These are phyloP conservation scores for Dioszegia crocea DNA, from an alignment of 768 basidiomycete genomes.

Conservation along the genomic window DNA sequence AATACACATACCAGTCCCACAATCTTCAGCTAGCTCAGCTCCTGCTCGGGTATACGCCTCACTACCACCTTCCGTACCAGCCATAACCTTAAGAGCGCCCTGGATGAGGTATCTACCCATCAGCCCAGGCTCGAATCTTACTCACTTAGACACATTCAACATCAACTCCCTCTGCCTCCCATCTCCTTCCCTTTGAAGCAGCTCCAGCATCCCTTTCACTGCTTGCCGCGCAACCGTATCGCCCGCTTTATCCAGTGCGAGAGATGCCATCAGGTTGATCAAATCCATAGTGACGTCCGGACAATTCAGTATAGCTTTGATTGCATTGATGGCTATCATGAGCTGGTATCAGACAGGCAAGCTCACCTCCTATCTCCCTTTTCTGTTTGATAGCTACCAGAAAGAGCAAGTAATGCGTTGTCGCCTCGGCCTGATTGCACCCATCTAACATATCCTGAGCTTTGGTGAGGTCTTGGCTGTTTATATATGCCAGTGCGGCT, in stretches of 20 bases:
- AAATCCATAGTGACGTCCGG: not conserved
- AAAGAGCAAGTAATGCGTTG: constrained; percentile 15
- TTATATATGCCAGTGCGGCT: constrained; percentile 6
- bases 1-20: not conserved
- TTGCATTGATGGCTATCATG: constrained; percentile 3
- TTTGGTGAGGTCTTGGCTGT: not conserved
- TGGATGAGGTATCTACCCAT: constrained; percentile 1
- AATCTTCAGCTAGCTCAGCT: not conserved
- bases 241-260: not conserved
- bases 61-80: not conserved
- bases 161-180: not conserved
- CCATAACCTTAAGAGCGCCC: not conserved
- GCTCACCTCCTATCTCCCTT: constrained; percentile 3
- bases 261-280: not conserved
- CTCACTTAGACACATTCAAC: not conserved
- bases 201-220: not conserved
- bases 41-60: not conserved
- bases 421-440: constrained; percentile 3
- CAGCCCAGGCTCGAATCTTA: not conserved
- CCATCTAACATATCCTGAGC: constrained; percentile 5
- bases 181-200: not conserved
- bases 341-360: not conserved
- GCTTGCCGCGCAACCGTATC: not conserved
- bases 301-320: constrained; percentile 2
- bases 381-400: constrained; percentile 10